phyloP scores from a whole-genome alignment of 23 red algal species.

The Gracilaria domingensis region DNA sequence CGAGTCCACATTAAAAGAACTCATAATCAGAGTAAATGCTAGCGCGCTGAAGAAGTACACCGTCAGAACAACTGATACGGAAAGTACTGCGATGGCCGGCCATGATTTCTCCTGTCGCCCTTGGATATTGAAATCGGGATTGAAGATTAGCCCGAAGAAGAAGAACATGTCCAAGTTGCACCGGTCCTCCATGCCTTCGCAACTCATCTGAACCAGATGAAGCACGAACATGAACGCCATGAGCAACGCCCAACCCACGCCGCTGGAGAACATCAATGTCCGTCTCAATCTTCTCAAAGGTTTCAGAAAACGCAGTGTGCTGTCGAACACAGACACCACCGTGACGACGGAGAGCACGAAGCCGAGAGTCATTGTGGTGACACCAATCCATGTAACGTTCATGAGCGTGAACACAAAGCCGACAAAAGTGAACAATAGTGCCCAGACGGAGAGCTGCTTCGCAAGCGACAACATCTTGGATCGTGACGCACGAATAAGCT shows the following conservation, averaged over 20 bases:
- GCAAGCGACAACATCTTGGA: constrained; percentile 19
- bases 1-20: constrained; percentile 37
- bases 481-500: constrained; percentile 33
- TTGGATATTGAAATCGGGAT: constrained; percentile 36
- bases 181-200: constrained; percentile 43
- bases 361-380: constrained; percentile 55
- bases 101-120: constrained; percentile 33
- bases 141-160: constrained; percentile 85
- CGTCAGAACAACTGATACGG: constrained; percentile 49
- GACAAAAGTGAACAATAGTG: constrained; percentile 67
- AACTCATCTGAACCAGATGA: constrained; percentile 65
- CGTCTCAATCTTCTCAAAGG: constrained; percentile 31
- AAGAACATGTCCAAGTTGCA: constrained; percentile 65
- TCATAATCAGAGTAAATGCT: constrained; percentile 32
- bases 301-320: constrained; percentile 19
- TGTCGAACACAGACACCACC: constrained; percentile 42
- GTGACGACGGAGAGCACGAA: constrained; percentile 53
- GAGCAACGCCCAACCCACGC: constrained; percentile 28
- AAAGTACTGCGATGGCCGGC: constrained; percentile 48
- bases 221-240: constrained; percentile 61
- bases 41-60: constrained; percentile 55
- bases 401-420: constrained; percentile 59
- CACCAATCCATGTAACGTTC: constrained; percentile 78
- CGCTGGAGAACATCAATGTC: constrained; percentile 1
- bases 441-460: constrained; percentile 18